phyloP scores from a whole-genome alignment of 1,284 basidiomycete genomes.

The Cystobasidium pallidum region DNA sequence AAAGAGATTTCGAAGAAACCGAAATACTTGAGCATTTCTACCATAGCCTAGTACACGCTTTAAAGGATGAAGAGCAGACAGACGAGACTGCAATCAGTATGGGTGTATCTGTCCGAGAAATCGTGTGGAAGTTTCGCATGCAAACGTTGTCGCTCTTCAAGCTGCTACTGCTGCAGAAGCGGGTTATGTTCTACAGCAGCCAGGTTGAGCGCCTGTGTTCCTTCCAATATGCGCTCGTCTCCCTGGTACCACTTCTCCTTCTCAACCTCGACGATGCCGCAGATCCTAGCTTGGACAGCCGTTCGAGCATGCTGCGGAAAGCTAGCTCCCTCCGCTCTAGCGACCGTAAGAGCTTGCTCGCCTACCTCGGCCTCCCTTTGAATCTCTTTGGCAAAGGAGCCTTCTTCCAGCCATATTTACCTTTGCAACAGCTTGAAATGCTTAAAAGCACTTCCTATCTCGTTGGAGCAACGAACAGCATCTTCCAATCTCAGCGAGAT shows the following conservation, averaged over 20 bases:
- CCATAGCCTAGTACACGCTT: conserved; percentile 62
- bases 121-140: conserved; percentile 92
- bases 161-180: conserved; percentile 87
- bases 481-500: conserved; percentile 90
- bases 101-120: conserved; percentile 85
- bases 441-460: conserved; percentile 79
- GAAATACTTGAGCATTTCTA: conserved; percentile 83
- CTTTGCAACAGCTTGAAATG: conserved; percentile 91
- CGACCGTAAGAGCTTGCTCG: conserved; percentile 85
- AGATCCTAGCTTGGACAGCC: conserved; percentile 77
- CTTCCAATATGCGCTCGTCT: conserved; percentile 88
- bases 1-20: conserved; percentile 83
- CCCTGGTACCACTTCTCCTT: conserved; percentile 65
- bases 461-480: conserved; percentile 86
- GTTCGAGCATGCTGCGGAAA: conserved; percentile 66
- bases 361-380: conserved; percentile 87
- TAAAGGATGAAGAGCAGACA: conserved; percentile 63
- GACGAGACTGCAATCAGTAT: conserved; percentile 53
- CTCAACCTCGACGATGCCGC: conserved; percentile 89
- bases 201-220: conserved; percentile 89
- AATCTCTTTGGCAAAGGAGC: conserved; percentile 61
- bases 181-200: conserved; percentile 88
- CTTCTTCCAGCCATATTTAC: conserved; percentile 97
- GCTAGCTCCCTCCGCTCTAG: conserved; percentile 84
- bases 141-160: conserved; percentile 93